These are phyloP conservation scores for Trifolium repens DNA, from an alignment of 306 rosid genomes.

Conservation along the genomic window DNA sequence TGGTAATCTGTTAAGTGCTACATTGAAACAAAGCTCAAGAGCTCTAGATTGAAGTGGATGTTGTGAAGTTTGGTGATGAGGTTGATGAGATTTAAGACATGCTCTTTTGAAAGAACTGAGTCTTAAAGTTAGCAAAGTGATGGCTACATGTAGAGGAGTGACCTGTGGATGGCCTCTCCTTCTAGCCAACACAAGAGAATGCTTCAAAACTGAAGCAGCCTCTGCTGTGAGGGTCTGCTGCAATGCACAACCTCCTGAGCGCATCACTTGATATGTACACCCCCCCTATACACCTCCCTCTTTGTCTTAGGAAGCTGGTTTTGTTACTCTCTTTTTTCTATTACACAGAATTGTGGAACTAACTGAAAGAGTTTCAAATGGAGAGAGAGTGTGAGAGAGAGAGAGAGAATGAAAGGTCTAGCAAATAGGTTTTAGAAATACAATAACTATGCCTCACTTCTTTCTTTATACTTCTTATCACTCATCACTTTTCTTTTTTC, in stretches of 20 bases:
- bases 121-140: constrained; percentile 69
- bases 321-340: constrained; percentile 7
- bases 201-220: constrained; percentile 97
- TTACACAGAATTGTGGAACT: constrained; percentile 20
- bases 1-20: constrained; percentile 90
- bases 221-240: constrained; percentile 99
- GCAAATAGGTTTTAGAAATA: constrained; percentile 53
- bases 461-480: constrained; percentile 67
- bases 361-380: constrained; percentile 23
- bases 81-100: constrained; percentile 71
- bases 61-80: constrained; percentile 39
- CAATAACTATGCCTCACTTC: constrained; percentile 48
- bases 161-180: constrained; percentile 96
- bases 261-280: constrained; percentile 78
- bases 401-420: constrained; percentile 34
- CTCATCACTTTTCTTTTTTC: constrained; percentile 31
- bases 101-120: constrained; percentile 66
- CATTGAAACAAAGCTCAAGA: constrained; percentile 97
- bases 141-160: constrained; percentile 94
- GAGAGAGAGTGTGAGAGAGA: constrained; percentile 1
- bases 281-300: constrained; percentile 62
- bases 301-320: not conserved
- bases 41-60: constrained; percentile 87
- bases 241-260: constrained; percentile 81
- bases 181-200: constrained; percentile 77